Percentiles rank a stretch among this genome's conserved stretches.
These are phyloP conservation scores for Diplogelasinospora grovesii DNA, from an alignment of 495 filamentous ascomycete genomes.

Conservation along the genomic window DNA sequence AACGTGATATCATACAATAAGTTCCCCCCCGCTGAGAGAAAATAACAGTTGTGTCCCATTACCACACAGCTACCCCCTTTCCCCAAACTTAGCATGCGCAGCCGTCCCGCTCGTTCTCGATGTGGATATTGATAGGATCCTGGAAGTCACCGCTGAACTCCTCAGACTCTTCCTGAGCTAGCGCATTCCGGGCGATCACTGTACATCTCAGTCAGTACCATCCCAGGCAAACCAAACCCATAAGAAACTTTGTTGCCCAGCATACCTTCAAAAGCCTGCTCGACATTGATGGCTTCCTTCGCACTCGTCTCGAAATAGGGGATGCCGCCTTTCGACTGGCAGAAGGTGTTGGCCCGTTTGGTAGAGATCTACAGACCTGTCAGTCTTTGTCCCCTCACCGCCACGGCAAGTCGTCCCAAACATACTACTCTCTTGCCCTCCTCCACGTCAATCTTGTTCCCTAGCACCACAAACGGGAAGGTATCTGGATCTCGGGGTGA, in stretches of 20 bases:
- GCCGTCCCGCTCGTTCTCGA: conserved; percentile 83
- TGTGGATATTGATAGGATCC: conserved; percentile 94
- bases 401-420: conserved; percentile 8
- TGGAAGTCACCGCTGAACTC: conserved; percentile 89
- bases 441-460: conserved; percentile 98
- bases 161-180: conserved; percentile 93
- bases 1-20: conserved; percentile 29
- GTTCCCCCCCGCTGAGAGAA: not conserved
- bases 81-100: conserved; percentile 65
- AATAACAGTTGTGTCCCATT: no score
- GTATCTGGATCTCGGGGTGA: conserved; percentile 93
- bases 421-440: conserved; percentile 88
- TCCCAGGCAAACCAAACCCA: not conserved
- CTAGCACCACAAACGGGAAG: conserved; percentile 96
- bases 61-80: no score
- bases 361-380: conserved; percentile 61
- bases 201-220: conserved; percentile 13
- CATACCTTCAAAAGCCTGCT: conserved; percentile 95
- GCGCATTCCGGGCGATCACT: conserved; percentile 96
- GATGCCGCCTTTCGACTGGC: conserved; percentile 92
- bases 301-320: conserved; percentile 99
- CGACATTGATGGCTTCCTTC: conserved; percentile 96
- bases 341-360: conserved; percentile 94
- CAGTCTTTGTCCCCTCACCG: no score
- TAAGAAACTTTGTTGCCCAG: not conserved